Conservation (phyloP, 2,329 filamentous ascomycete species). For the Knufia petricola region DNA sequence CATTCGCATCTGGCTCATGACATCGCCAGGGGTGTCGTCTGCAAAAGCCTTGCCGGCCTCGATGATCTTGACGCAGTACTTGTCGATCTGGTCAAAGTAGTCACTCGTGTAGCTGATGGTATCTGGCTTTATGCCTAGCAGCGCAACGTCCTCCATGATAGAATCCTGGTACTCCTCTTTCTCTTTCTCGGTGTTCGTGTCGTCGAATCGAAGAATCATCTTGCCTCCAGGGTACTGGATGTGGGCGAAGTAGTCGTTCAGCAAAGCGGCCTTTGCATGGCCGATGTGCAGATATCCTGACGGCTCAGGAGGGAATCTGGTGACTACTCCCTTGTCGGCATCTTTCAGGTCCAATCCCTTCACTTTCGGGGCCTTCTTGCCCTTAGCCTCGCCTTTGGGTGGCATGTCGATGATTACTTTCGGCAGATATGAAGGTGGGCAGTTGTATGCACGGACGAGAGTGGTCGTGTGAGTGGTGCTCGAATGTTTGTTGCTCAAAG, state of each 20-base stretch:
- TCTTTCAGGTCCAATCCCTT: slow-evolving; percentile 26
- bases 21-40: slow-evolving; percentile 84
- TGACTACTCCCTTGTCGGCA: slow-evolving; percentile 27
- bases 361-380: slow-evolving; percentile 23
- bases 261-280: slow-evolving; percentile 27
- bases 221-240: slow-evolving; percentile 47
- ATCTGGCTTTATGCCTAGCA: slow-evolving; percentile 89
- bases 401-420: slow-evolving; percentile 4
- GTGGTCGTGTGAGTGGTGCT: neutral
- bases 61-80: slow-evolving; percentile 75
- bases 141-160: slow-evolving; percentile 79
- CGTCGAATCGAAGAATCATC: slow-evolving; percentile 85
- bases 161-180: slow-evolving; percentile 93
- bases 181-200: slow-evolving; percentile 95
- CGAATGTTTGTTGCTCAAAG: slow-evolving; percentile 4
- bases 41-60: slow-evolving; percentile 82
- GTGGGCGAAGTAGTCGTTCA: slow-evolving; percentile 28
- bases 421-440: slow-evolving; percentile 2
- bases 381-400: slow-evolving; percentile 12
- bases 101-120: slow-evolving; percentile 83
- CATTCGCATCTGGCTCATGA: slow-evolving; percentile 76
- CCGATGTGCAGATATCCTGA: slow-evolving; percentile 31
- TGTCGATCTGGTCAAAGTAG: slow-evolving; percentile 87
- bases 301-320: slow-evolving; percentile 30
- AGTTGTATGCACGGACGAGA: neutral